A percentile compares a stretch with the other conserved stretches of the same genome.
Evolutionary conservation across 805 yeast species (phyloP).

Genomic region (Lipomyces chichibuensis): DNA sequence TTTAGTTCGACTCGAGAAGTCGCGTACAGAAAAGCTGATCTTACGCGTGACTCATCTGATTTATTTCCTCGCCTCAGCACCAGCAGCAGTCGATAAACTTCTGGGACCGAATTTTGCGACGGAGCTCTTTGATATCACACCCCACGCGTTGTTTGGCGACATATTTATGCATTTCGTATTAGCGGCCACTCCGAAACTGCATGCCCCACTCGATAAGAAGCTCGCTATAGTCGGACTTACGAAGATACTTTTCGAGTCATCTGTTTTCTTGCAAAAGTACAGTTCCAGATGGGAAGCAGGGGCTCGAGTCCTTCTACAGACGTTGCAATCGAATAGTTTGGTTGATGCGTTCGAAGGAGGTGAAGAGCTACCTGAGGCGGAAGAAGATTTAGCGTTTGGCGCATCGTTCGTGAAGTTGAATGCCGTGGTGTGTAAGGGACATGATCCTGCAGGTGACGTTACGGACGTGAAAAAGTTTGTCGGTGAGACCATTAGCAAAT

Average conservation of each 20-base stretch:
- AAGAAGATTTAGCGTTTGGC: constrained; percentile 78
- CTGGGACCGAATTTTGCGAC: constrained; percentile 59
- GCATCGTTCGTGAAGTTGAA: constrained; percentile 77
- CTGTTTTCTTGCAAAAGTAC: constrained; percentile 50
- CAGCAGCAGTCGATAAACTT: constrained; percentile 41
- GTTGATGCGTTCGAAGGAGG: constrained; percentile 34
- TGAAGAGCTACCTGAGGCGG: constrained; percentile 44
- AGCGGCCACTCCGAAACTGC: constrained; percentile 45
- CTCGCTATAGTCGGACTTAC: constrained; percentile 55
- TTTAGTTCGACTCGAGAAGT: constrained; percentile 75
- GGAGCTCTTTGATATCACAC: constrained; percentile 71
- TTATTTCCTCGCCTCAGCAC: constrained; percentile 53
- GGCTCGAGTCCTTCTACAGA: constrained; percentile 13
- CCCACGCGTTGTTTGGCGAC: constrained; percentile 49
- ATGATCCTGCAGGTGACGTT: constrained; percentile 62
- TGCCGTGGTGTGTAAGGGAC: constrained; percentile 60
- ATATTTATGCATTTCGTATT: constrained; percentile 43
- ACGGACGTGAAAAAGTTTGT: constrained; percentile 13
- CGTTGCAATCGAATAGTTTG: constrained; percentile 19
- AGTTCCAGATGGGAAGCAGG: constrained; percentile 46
- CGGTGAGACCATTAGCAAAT: constrained; percentile 6
- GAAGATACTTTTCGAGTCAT: constrained; percentile 48
- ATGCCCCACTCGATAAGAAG: constrained; percentile 51
- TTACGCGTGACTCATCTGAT: constrained; percentile 70
- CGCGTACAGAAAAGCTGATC: constrained; percentile 80